Base-by-base conservation (phyloP, 176 grass and related monocot genomes). In the Stipa capillata region DNA sequence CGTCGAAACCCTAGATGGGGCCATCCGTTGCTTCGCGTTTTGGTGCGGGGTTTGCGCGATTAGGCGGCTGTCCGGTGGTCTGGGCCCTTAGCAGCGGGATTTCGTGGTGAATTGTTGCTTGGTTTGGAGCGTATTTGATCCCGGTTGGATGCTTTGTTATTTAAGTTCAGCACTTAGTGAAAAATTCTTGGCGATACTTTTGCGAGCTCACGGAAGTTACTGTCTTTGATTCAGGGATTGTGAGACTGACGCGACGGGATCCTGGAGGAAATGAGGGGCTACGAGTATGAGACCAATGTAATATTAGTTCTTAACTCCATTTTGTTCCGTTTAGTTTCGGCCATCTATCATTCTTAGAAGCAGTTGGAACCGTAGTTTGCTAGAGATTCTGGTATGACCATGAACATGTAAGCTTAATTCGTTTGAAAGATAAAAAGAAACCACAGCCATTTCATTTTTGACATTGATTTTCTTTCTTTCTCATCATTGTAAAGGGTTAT, bases 271-370 rank as follows among this genome's bases (percentile, higher is more conserved):
- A 89, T 89, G 87, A 76, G 87, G 29, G 56, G 78, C 45, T 89
- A 85, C 72, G 65, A 65, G 8, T 89, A 89, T 31, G 78, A 77
- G 23, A 89, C 83, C 31, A 82, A 85, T 85, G 87, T 89, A 89
- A 85, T 66, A 39, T 53, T 7, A 70, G 7, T 29, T 13, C 21
- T 51, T 13, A 31, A 8, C 16, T 24, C 12, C 37, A n/a, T 33
- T 65, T 34, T 8, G 7, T 63, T 21, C 2, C 29, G 39, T 40
- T 35, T 47, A n/a, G 2, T 65, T 48, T 25, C 2, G 9, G 14
- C n/a, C 33, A 13, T 40, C 15, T 21, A n/a, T n/a, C n/a, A n/a
- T n/a, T n/a, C n/a, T n/a, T 72, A 34, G 66, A 64, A 62, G 10
- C 28, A 45, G 9, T 33, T 44, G 8, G 52, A 63, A 63, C 59